Evolutionary conservation across 129 eudicot species (phyloP).

Genomic region (Lactuca saligna): DNA sequence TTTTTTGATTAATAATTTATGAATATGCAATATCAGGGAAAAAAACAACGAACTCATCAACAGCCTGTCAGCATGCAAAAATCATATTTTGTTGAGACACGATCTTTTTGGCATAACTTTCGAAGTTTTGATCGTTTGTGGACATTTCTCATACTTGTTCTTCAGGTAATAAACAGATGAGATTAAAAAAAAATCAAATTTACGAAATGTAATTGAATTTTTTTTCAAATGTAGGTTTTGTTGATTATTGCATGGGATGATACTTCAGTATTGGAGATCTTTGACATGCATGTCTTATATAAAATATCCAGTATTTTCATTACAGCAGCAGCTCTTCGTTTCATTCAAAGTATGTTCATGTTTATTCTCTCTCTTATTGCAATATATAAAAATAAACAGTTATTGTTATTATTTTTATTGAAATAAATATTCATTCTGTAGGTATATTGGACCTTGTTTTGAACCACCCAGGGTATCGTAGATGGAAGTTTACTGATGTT

Average conservation of each 20-base stretch:
- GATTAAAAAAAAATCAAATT: background rate
- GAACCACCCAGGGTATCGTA: slow-evolving; percentile 86
- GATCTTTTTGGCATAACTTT: slow-evolving; percentile 86
- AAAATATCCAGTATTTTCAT: slow-evolving; percentile 80
- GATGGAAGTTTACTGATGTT: slow-evolving; percentile 81
- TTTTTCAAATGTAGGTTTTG: slow-evolving; percentile 60
- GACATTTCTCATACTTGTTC: slow-evolving; percentile 76
- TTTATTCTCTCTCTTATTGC: no score
- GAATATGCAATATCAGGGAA: slow-evolving; percentile 58
- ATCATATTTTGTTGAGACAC: slow-evolving; percentile 80
- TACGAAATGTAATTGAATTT: background rate
- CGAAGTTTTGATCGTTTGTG: slow-evolving; percentile 96
- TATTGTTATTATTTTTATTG: no score
- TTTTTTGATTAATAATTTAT: slow-evolving; percentile 8
- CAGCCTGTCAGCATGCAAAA: slow-evolving; percentile 61
- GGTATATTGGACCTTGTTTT: slow-evolving; percentile 83
- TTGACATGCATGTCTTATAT: slow-evolving; percentile 56
- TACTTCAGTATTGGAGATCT: slow-evolving; percentile 41
- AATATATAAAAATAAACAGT: no score
- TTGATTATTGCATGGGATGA: slow-evolving; percentile 79
- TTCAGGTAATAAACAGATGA: slow-evolving; percentile 55
- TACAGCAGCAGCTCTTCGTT: slow-evolving; percentile 92
- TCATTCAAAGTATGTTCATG: slow-evolving; percentile 70
- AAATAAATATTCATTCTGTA: slow-evolving; percentile 1
- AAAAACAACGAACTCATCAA: slow-evolving; percentile 21